These are phyloP conservation scores for Grosmannia serpens DNA, from an alignment of 2,329 filamentous ascomycete species.

Conservation along the genomic window DNA sequence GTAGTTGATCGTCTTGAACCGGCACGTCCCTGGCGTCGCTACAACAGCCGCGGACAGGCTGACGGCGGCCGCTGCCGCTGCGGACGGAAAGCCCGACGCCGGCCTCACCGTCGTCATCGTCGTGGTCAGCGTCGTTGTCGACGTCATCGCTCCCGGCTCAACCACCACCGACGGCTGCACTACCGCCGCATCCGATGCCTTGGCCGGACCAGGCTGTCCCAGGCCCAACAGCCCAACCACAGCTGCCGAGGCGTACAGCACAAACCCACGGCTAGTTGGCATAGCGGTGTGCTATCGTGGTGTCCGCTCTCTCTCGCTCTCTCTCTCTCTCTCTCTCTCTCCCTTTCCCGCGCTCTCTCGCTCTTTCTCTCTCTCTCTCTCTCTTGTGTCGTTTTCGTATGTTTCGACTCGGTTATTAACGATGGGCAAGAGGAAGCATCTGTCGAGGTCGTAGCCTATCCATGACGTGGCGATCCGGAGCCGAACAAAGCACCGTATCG, in stretches of 20 bases:
- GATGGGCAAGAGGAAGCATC: background rate
- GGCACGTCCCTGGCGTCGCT: constrained; percentile 25
- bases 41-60: background rate
- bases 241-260: constrained; percentile 12
- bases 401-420: background rate
- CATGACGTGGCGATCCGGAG: background rate
- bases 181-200: constrained; percentile 4
- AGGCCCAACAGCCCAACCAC: constrained; percentile 12
- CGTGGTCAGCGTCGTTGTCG: background rate
- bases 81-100: background rate
- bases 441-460: background rate
- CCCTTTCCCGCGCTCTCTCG: background rate
- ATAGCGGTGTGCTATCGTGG: background rate
- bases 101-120: background rate
- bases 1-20: constrained; percentile 62
- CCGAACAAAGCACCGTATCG: background rate
- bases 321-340: background rate
- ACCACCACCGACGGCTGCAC: background rate
- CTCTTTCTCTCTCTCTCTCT: background rate
- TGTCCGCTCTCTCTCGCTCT: constrained; percentile 1
- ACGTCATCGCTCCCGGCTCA: background rate
- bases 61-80: background rate
- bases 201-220: constrained; percentile 8
- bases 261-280: constrained; percentile 10
- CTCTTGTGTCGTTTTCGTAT: background rate